These are phyloP conservation scores for Fusarium brevicatenulatum DNA, from an alignment of 2,329 filamentous ascomycete genomes.

Conservation along the genomic window DNA sequence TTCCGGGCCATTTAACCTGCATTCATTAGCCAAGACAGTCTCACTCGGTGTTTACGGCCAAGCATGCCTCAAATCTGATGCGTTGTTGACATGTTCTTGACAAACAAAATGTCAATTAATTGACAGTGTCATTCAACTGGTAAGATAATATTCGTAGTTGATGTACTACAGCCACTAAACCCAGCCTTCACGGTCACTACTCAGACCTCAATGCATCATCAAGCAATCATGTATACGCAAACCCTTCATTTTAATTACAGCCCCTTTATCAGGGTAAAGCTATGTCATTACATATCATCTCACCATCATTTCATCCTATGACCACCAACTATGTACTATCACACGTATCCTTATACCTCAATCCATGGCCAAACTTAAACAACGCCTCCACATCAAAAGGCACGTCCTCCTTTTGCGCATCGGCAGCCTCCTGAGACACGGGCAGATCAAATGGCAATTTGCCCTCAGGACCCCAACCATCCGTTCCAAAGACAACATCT, in stretches of 20 bases:
- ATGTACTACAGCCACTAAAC: not conserved
- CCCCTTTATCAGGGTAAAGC: not conserved
- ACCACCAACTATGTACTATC: not conserved
- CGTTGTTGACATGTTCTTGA: no score
- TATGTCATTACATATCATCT: conserved; percentile 3
- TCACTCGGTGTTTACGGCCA: not conserved
- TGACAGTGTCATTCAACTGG: not conserved
- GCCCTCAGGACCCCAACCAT: conserved; percentile 49
- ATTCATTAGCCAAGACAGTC: not conserved
- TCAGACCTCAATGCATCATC: not conserved
- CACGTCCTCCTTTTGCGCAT: conserved; percentile 44
- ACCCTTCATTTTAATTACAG: not conserved
- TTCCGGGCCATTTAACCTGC: not conserved
- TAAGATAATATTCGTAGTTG: not conserved
- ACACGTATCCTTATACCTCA: conserved; percentile 47
- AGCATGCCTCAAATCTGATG: not conserved
- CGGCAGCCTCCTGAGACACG: conserved; percentile 55
- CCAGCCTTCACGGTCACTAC: no score
- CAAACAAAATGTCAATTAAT: not conserved
- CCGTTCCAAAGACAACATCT: conserved; percentile 54
- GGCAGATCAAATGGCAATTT: conserved; percentile 55
- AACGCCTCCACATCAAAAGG: conserved; percentile 44
- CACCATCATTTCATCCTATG: not conserved
- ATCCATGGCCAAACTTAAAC: conserved; percentile 47
- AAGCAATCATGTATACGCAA: not conserved